phyloP scores from a whole-genome alignment of 768 basidiomycete genomes.

The Candolleomyces eurysporus region DNA sequence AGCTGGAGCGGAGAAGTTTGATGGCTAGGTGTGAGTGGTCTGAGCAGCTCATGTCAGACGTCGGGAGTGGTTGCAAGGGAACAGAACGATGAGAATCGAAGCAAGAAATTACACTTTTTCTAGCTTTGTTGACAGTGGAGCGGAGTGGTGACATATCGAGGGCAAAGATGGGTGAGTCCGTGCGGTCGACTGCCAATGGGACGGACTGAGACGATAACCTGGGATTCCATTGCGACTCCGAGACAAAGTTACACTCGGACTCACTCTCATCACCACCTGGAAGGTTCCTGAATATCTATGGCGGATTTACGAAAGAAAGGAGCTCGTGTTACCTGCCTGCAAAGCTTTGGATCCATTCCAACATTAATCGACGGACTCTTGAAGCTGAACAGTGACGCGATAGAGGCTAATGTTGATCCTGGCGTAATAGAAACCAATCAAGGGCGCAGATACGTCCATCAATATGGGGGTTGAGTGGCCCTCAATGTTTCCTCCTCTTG shows the following conservation, averaged over 20 bases:
- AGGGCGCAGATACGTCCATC: background rate
- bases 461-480: background rate
- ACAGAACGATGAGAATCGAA: constrained; percentile 1
- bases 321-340: too few relatives aligned
- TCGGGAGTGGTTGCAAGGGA: background rate
- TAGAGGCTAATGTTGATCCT: background rate
- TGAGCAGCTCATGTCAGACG: constrained; percentile 1
- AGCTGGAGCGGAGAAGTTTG: background rate
- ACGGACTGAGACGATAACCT: too few relatives aligned
- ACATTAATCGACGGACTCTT: background rate
- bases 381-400: background rate
- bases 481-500: background rate
- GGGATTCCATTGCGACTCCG: too few relatives aligned
- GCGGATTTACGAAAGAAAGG: too few relatives aligned
- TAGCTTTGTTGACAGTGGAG: background rate
- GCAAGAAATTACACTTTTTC: background rate
- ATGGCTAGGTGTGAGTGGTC: background rate
- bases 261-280: too few relatives aligned
- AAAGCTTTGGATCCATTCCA: too few relatives aligned
- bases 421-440: background rate
- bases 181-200: too few relatives aligned
- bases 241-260: too few relatives aligned
- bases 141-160: background rate
- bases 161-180: background rate
- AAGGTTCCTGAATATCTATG: too few relatives aligned